Evolutionary conservation across 768 basidiomycete genomes (phyloP).

Genomic region (Podaxis sp.): DNA sequence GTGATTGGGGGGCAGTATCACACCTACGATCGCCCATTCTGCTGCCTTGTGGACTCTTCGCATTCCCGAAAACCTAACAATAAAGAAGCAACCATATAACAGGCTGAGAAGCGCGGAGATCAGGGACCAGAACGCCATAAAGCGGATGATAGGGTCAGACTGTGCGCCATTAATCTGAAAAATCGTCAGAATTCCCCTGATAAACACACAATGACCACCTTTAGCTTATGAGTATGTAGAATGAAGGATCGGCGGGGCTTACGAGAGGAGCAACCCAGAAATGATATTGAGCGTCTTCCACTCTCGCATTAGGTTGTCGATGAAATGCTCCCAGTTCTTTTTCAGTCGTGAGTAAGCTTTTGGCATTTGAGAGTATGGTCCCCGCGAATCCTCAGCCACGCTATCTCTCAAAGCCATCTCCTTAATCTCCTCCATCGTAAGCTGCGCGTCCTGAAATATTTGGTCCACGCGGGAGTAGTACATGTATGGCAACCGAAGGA

Average conservation of each 20-base stretch:
- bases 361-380: slow-evolving; percentile 14
- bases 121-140: slow-evolving; percentile 53
- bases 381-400: slow-evolving; percentile 9
- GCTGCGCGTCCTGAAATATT: slow-evolving; percentile 63
- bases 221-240: background rate
- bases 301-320: slow-evolving; percentile 17
- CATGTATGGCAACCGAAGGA: slow-evolving; percentile 58
- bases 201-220: background rate
- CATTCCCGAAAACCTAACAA: slow-evolving; percentile 64
- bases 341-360: slow-evolving; percentile 22
- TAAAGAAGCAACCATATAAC: slow-evolving; percentile 60
- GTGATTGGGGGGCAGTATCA: background rate
- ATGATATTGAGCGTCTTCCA: slow-evolving; percentile 20
- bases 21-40: slow-evolving; percentile 54
- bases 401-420: slow-evolving; percentile 35
- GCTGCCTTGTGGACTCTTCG: slow-evolving; percentile 59
- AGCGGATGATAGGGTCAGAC: slow-evolving; percentile 50
- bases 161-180: slow-evolving; percentile 38
- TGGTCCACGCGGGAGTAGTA: slow-evolving; percentile 67
- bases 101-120: slow-evolving; percentile 60
- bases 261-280: slow-evolving; percentile 17
- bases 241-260: background rate
- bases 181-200: slow-evolving; percentile 31
- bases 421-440: slow-evolving; percentile 57
- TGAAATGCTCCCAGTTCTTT: slow-evolving; percentile 17